Conservation (phyloP, 495 filamentous ascomycete species). For the Lentithecium fluviatile region DNA sequence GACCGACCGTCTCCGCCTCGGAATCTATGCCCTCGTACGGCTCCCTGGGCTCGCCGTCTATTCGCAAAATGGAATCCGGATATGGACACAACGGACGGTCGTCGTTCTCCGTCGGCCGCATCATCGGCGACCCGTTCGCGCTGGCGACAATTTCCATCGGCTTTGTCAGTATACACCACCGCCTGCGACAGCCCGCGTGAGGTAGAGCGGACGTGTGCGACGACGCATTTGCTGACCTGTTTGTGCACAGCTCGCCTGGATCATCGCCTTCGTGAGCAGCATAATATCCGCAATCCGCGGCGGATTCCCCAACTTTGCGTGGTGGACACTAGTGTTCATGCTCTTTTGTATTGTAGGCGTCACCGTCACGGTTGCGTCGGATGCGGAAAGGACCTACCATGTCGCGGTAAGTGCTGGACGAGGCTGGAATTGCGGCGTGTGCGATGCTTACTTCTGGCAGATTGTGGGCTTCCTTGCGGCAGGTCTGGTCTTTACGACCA, state of each 20-base stretch:
- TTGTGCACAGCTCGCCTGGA: slow-evolving; percentile 77
- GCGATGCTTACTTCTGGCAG: slow-evolving; percentile 45
- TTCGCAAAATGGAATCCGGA: slow-evolving; percentile 75
- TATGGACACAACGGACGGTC: slow-evolving; percentile 54
- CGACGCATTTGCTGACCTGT: slow-evolving; percentile 4
- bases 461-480: slow-evolving; percentile 82
- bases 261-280: slow-evolving; percentile 84
- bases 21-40: slow-evolving; percentile 66
- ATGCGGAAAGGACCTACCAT: slow-evolving; percentile 80
- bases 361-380: slow-evolving; percentile 74
- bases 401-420: slow-evolving; percentile 65
- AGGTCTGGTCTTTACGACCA: slow-evolving; percentile 78
- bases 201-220: background rate
- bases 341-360: slow-evolving; percentile 78
- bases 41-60: slow-evolving; percentile 69
- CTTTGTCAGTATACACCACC: slow-evolving; percentile 59
- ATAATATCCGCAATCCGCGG: slow-evolving; percentile 66
- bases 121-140: slow-evolving; percentile 94
- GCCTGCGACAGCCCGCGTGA: background rate
- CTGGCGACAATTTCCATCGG: slow-evolving; percentile 91
- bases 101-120: slow-evolving; percentile 75
- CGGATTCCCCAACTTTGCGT: slow-evolving; percentile 77
- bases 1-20: background rate
- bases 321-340: slow-evolving; percentile 87
- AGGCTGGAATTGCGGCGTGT: background rate